Conservation (phyloP, 1,284 basidiomycete species). For the Anthracocystis setariae region DNA sequence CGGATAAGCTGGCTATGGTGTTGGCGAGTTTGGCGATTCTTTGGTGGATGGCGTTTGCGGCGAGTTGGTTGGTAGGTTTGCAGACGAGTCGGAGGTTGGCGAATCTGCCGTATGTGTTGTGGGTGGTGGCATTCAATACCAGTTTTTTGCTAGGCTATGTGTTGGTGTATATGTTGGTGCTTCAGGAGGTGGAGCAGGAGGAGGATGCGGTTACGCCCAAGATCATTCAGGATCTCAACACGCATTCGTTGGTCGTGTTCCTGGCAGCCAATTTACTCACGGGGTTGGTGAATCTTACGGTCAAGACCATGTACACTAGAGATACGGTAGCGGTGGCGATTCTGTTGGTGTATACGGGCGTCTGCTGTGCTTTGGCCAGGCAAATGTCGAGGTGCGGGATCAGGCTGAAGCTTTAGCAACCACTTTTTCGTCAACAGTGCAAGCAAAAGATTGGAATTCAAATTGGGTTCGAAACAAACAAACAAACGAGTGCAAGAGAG, state of each 20-base stretch:
- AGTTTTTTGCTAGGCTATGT: constrained; percentile 85
- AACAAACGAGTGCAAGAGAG: no score
- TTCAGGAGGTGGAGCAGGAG: constrained; percentile 68
- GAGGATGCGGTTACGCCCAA: constrained; percentile 69
- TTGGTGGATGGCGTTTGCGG: constrained; percentile 78
- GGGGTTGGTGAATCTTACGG: constrained; percentile 82
- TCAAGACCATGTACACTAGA: constrained; percentile 83
- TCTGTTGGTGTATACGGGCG: constrained; percentile 75
- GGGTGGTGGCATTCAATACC: constrained; percentile 89
- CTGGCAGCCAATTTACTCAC: constrained; percentile 88
- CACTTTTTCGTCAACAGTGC: no score
- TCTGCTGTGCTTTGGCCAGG: constrained; percentile 71
- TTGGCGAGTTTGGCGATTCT: constrained; percentile 77
- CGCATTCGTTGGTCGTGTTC: constrained; percentile 82
- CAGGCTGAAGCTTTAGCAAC: constrained; percentile 30
- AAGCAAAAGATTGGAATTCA: no score
- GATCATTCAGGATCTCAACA: constrained; percentile 83
- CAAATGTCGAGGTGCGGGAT: constrained; percentile 14
- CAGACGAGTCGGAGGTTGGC: constrained; percentile 53
- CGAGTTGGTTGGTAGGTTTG: constrained; percentile 10
- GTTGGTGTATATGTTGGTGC: constrained; percentile 78
- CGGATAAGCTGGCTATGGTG: constrained; percentile 51
- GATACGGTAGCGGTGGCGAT: constrained; percentile 75
- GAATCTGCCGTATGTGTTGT: constrained; percentile 87
- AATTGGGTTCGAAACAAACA: no score